A percentile compares a stretch with the other conserved stretches of the same genome.
Evolutionary conservation across 169 alveolate species (phyloP).

Genomic region (Babesia ovata): DNA sequence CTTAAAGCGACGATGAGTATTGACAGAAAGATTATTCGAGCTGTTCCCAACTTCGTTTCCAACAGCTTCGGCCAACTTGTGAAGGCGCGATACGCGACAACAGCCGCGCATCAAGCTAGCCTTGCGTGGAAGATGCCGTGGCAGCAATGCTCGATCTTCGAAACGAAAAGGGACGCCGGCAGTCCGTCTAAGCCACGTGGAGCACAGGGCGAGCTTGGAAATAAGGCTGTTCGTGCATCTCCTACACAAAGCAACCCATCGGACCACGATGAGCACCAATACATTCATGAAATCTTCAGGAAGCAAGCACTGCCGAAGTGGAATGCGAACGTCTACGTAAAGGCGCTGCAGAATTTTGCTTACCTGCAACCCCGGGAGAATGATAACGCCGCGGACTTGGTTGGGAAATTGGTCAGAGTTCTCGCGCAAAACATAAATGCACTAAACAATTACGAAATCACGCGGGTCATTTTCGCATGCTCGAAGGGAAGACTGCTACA

Average conservation of each 20-base stretch:
- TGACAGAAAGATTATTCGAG: background rate
- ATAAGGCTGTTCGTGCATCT: background rate
- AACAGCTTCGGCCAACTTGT: background rate
- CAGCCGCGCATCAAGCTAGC: background rate
- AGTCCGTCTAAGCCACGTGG: background rate
- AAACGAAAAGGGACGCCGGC: background rate
- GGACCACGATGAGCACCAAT: background rate
- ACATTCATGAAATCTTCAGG: background rate
- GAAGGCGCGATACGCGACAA: background rate
- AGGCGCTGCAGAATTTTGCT: slow-evolving; percentile 55
- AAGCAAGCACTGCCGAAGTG: slow-evolving; percentile 15
- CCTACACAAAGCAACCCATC: background rate
- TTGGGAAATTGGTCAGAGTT: background rate
- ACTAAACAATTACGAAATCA: slow-evolving; percentile 51
- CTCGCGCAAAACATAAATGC: slow-evolving; percentile 40
- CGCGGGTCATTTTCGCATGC: slow-evolving; percentile 55
- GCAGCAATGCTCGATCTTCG: slow-evolving; percentile 41
- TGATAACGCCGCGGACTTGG: background rate
- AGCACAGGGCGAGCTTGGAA: background rate
- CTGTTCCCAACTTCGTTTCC: background rate
- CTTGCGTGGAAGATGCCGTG: slow-evolving; percentile 34
- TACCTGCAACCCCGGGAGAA: slow-evolving; percentile 4
- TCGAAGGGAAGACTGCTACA: slow-evolving; percentile 56
- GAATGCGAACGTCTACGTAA: slow-evolving; percentile 33
- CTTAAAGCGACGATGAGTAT: background rate